Conservation (phyloP, 495 filamentous ascomycete species). For the Neurospora sp. region DNA sequence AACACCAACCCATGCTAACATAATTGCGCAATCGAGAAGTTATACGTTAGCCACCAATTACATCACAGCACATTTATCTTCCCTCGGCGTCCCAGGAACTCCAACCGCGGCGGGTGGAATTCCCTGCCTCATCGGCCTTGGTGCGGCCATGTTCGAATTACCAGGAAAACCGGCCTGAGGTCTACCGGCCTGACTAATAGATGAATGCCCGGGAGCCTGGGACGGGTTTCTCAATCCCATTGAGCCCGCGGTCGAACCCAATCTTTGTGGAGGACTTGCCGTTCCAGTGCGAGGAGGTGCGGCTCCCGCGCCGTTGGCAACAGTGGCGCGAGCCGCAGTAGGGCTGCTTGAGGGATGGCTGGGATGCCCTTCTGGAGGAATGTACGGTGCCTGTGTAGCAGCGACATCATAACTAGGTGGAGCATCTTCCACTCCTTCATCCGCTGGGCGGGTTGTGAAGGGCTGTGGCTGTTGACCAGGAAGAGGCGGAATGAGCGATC, state of each 20-base stretch:
- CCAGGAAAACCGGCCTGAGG: not conserved
- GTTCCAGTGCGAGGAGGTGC: constrained; percentile 1
- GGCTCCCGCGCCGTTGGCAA: not conserved
- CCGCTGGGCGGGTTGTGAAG: constrained; percentile 23
- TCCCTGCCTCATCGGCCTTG: constrained; percentile 17
- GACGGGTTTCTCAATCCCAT: not conserved
- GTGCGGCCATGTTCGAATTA: constrained; percentile 1
- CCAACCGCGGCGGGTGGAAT: constrained; percentile 7
- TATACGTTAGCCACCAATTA: not conserved
- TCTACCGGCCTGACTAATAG: not conserved
- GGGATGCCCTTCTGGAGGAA: constrained; percentile 50
- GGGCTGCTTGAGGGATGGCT: constrained; percentile 39
- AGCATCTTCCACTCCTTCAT: constrained; percentile 49
- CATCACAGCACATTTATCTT: constrained; percentile 29
- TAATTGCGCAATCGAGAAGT: not conserved
- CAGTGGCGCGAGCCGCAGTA: not conserved
- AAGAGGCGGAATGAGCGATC: constrained; percentile 32
- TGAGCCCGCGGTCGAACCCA: not conserved
- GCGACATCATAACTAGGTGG: constrained; percentile 81
- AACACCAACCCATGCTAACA: not conserved
- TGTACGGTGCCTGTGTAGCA: constrained; percentile 50
- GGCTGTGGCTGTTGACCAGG: constrained; percentile 4
- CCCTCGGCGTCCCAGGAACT: not conserved
- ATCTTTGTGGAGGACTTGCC: not conserved
- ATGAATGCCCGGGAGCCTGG: not conserved